These are phyloP conservation scores for Fusarium sp. DNA, from an alignment of 2,329 filamentous ascomycete genomes.

Conservation along the genomic window DNA sequence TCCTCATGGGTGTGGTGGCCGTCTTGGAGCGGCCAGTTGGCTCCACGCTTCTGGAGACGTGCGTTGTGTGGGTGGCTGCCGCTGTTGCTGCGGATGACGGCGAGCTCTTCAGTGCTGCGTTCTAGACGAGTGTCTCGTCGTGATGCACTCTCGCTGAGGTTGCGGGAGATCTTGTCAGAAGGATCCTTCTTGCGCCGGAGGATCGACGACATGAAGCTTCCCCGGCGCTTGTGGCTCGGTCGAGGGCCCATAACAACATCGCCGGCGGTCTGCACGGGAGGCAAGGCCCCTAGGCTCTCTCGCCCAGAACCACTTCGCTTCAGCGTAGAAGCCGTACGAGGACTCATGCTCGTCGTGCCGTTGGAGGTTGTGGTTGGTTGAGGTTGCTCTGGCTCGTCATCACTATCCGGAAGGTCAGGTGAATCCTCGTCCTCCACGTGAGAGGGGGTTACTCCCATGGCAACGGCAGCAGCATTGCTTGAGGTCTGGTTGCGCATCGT, in stretches of 20 bases:
- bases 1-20: constrained; percentile 51
- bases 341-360: constrained; percentile 19
- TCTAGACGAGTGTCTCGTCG: constrained; percentile 73
- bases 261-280: constrained; percentile 36
- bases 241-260: constrained; percentile 36
- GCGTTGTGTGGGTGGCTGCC: constrained; percentile 41
- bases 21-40: constrained; percentile 52
- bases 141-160: constrained; percentile 67
- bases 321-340: constrained; percentile 46
- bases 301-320: constrained; percentile 58
- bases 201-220: constrained; percentile 68
- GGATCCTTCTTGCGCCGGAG: constrained; percentile 72
- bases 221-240: constrained; percentile 54
- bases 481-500: constrained; percentile 48
- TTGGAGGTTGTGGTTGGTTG: constrained; percentile 23
- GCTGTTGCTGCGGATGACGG: constrained; percentile 56
- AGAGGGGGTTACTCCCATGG: constrained; percentile 54
- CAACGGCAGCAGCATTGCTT: constrained; percentile 51
- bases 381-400: constrained; percentile 57
- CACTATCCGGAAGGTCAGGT: constrained; percentile 71
- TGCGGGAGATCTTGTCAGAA: constrained; percentile 66
- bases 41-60: constrained; percentile 45
- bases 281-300: constrained; percentile 48
- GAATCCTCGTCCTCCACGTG: constrained; percentile 64
- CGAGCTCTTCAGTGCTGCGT: constrained; percentile 66